phyloP scores from a whole-genome alignment of 352 stramenopile genomes.

The Phytopythium kandeliae region DNA sequence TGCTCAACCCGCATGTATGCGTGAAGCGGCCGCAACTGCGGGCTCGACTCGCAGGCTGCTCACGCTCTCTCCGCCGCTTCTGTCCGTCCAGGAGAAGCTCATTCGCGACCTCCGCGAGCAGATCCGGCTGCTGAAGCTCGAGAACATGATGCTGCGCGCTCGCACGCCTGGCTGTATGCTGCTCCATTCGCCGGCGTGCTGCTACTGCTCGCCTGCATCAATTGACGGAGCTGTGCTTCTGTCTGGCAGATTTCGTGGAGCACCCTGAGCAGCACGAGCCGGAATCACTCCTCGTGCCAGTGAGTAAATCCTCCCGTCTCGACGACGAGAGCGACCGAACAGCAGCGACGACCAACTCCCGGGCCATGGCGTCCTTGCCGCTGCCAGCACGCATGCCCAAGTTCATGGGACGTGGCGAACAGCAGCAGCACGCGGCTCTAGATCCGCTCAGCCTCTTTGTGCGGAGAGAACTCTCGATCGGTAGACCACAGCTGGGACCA shows the following conservation, averaged over 20 bases:
- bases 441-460: not conserved
- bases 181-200: not conserved
- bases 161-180: constrained; percentile 56
- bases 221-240: too few relatives aligned
- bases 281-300: not conserved
- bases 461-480: not conserved
- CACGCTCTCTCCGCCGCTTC: not conserved
- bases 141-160: constrained; percentile 68
- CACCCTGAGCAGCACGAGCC: constrained; percentile 16
- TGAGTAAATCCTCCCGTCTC: not conserved
- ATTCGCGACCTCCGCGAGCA: constrained; percentile 63
- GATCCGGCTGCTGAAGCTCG: constrained; percentile 56
- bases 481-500: not conserved
- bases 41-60: not conserved
- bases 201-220: too few relatives aligned
- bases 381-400: not conserved
- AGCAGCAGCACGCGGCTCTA: not conserved
- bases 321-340: not conserved
- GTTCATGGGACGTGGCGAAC: not conserved
- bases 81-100: constrained; percentile 46
- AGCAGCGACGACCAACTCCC: not conserved
- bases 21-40: not conserved
- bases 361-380: not conserved
- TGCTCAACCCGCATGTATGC: constrained; percentile 57
- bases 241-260: constrained; percentile 52